These are phyloP conservation scores for Curvularia spicifera DNA, from an alignment of 2,329 filamentous ascomycete species.

Conservation along the genomic window DNA sequence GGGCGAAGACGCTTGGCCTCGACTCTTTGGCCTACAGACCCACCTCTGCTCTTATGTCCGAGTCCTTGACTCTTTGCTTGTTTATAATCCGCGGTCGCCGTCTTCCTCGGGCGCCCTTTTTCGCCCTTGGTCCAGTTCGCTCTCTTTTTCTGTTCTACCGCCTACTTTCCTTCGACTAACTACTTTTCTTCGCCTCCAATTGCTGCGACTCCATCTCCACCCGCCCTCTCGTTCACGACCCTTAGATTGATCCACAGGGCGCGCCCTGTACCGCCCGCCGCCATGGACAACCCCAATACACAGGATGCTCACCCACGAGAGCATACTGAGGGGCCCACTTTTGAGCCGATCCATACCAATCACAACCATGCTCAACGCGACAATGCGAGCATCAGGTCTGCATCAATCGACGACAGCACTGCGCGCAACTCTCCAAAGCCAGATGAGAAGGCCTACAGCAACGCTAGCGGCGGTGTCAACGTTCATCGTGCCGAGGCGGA, in stretches of 20 bases:
- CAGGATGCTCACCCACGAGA: constrained; percentile 30
- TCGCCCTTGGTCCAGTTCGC: neutral
- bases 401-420: constrained; percentile 31
- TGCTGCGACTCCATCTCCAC: constrained; percentile 11
- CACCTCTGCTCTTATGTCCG: constrained; percentile 22
- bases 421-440: constrained; percentile 31
- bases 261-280: constrained; percentile 25
- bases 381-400: constrained; percentile 28
- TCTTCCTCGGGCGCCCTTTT: neutral
- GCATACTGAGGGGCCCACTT: constrained; percentile 34
- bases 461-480: constrained; percentile 56
- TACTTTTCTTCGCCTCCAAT: constrained; percentile 14
- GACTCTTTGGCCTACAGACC: constrained; percentile 15
- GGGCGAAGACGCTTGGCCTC: constrained; percentile 8
- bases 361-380: constrained; percentile 23
- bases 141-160: constrained; percentile 15
- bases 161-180: neutral
- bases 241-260: constrained; percentile 17
- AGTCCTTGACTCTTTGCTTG: constrained; percentile 12
- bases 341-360: constrained; percentile 39
- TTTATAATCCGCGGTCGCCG: constrained; percentile 10
- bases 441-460: constrained; percentile 25
- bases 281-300: constrained; percentile 37
- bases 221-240: neutral
- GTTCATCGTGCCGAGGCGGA: constrained; percentile 72